These are phyloP conservation scores for Aspergillus novoparasiticus DNA, from an alignment of 2,329 filamentous ascomycete genomes.

Conservation along the genomic window DNA sequence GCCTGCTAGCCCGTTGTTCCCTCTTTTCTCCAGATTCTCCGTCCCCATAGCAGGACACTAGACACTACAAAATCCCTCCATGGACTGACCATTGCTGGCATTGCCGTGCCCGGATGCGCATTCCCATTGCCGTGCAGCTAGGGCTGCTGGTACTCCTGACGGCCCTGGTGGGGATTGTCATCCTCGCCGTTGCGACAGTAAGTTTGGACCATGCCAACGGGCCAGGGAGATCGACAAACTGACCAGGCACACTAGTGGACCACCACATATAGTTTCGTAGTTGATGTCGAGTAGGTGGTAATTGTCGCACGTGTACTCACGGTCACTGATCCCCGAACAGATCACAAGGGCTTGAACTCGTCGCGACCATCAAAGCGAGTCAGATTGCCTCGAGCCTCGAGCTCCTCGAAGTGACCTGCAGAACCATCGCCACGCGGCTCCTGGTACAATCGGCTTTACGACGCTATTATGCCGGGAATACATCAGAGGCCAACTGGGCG, in stretches of 20 bases:
- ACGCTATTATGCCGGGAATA: conserved; percentile 57
- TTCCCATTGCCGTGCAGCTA: conserved; percentile 86
- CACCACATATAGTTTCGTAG: conserved; percentile 64
- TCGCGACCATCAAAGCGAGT: conserved; percentile 82
- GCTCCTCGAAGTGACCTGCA: conserved; percentile 74
- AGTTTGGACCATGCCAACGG: conserved; percentile 9
- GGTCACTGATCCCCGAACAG: conserved; percentile 28
- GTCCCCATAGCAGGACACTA: neutral
- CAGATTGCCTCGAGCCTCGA: conserved; percentile 78
- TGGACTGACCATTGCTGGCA: neutral
- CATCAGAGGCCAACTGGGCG: conserved; percentile 61
- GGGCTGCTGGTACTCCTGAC: conserved; percentile 75
- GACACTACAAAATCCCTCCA: neutral
- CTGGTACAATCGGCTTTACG: conserved; percentile 55
- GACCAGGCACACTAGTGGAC: conserved; percentile 48
- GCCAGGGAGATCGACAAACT: neutral
- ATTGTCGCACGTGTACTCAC: neutral
- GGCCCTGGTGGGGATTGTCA: conserved; percentile 72
- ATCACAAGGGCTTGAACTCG: conserved; percentile 68
- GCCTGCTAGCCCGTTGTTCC: no score
- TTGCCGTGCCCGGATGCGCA: conserved; percentile 62
- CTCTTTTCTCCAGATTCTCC: neutral
- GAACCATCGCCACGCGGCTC: conserved; percentile 68
- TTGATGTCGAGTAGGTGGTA: conserved; percentile 52
- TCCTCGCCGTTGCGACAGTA: conserved; percentile 70